phyloP scores from a whole-genome alignment of 331 rosid species.

The Arachis monticola region DNA sequence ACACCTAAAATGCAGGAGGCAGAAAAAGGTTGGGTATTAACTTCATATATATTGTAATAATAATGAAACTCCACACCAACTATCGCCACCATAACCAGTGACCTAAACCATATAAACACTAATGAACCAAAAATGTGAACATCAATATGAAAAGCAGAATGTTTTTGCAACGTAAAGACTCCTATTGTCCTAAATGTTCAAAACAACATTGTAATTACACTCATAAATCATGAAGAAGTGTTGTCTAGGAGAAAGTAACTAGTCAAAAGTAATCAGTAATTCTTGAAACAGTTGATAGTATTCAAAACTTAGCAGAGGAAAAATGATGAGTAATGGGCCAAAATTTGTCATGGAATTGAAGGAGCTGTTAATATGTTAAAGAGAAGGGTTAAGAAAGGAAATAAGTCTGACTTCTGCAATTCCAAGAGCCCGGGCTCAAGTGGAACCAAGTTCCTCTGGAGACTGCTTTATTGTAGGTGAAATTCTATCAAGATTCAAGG shows the following conservation, averaged over 20 bases:
- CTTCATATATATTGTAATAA: neutral
- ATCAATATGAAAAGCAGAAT: neutral
- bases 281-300: neutral
- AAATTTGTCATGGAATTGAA: conserved; percentile 5
- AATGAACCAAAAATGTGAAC: conserved; percentile 13
- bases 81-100: conserved; percentile 11
- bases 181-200: neutral
- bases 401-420: conserved; percentile 13
- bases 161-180: neutral
- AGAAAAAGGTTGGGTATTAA: conserved; percentile 11
- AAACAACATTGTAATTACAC: conserved; percentile 11
- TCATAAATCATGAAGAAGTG: neutral
- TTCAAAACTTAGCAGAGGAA: neutral
- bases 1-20: conserved; percentile 64
- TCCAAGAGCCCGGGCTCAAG: neutral
- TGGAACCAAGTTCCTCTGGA: neutral
- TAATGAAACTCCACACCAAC: conserved; percentile 14
- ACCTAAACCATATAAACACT: conserved; percentile 24
- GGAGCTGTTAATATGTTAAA: conserved; percentile 12
- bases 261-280: neutral
- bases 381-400: conserved; percentile 12
- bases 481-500: conserved; percentile 3
- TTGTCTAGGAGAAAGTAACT: conserved; percentile 5
- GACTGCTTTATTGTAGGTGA: conserved; percentile 3
- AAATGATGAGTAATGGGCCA: conserved; percentile 14